Evolutionary conservation across 768 basidiomycete species (phyloP).

Genomic region (Xerocomus spinulosus): DNA sequence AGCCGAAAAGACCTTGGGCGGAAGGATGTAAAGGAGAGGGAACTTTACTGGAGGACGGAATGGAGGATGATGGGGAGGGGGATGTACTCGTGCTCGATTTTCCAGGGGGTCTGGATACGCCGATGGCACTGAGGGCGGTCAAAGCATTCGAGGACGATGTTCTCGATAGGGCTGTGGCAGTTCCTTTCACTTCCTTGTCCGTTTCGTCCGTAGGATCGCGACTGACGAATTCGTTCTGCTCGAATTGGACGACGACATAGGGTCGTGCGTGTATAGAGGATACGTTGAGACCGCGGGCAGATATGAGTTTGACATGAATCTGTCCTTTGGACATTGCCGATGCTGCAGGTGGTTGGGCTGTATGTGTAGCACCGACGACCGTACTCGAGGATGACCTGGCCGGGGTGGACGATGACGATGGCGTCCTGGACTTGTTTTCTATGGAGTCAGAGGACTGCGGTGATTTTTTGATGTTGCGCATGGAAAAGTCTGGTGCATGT

Average conservation of each 20-base stretch:
- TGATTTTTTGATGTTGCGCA: slow-evolving; percentile 54
- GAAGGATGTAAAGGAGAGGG: slow-evolving; percentile 28
- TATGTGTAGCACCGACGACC: slow-evolving; percentile 11
- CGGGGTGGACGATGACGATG: slow-evolving; percentile 41
- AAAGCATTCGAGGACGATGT: slow-evolving; percentile 61
- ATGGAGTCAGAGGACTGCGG: slow-evolving; percentile 28
- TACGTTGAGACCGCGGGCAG: slow-evolving; percentile 79
- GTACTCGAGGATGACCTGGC: slow-evolving; percentile 31
- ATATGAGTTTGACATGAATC: slow-evolving; percentile 94
- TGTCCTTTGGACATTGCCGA: slow-evolving; percentile 56
- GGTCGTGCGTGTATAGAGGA: slow-evolving; percentile 61
- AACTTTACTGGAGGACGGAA: slow-evolving; percentile 36
- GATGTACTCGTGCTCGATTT: slow-evolving; percentile 42
- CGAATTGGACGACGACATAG: slow-evolving; percentile 97
- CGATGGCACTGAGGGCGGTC: slow-evolving; percentile 62
- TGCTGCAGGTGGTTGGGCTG: slow-evolving; percentile 27
- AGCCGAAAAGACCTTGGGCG: slow-evolving; percentile 52
- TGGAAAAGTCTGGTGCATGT: slow-evolving; percentile 82
- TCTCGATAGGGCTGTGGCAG: slow-evolving; percentile 53
- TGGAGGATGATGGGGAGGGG: slow-evolving; percentile 42
- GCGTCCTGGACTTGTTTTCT: slow-evolving; percentile 35
- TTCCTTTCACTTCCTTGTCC: slow-evolving; percentile 87
- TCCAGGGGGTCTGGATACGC: slow-evolving; percentile 41
- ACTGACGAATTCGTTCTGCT: slow-evolving; percentile 97
- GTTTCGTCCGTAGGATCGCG: slow-evolving; percentile 81